phyloP scores from a whole-genome alignment of 1,284 basidiomycete species.

The Rugosomyces carneus region DNA sequence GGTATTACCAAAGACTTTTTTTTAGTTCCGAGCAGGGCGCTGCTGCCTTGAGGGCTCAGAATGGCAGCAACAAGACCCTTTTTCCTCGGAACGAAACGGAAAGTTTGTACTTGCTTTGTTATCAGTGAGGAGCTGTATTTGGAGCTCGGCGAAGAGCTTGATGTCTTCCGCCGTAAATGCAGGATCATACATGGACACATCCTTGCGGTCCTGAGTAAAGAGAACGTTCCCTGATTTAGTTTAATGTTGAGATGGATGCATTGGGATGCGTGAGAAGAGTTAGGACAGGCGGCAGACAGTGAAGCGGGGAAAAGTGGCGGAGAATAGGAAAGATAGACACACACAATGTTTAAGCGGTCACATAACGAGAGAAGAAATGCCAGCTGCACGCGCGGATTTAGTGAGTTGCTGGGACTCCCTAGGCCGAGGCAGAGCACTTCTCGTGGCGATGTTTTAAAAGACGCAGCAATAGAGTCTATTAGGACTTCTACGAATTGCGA shows the following conservation, averaged over 20 bases:
- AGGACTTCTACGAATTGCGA: slow-evolving; percentile 19
- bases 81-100: background rate
- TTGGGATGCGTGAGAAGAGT: background rate
- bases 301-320: background rate
- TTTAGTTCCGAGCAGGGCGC: background rate
- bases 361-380: slow-evolving; percentile 55
- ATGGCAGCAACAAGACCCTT: slow-evolving; percentile 8
- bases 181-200: slow-evolving; percentile 61
- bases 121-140: slow-evolving; percentile 42
- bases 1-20: background rate
- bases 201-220: slow-evolving; percentile 35
- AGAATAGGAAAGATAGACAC: slow-evolving; percentile 24
- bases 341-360: slow-evolving; percentile 47
- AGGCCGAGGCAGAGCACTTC: slow-evolving; percentile 58
- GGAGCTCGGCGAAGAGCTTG: slow-evolving; percentile 42
- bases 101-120: slow-evolving; percentile 42
- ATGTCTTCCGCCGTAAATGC: slow-evolving; percentile 58
- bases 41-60: background rate
- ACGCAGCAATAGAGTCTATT: slow-evolving; percentile 16
- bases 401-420: slow-evolving; percentile 57
- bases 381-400: slow-evolving; percentile 59
- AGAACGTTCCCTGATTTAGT: slow-evolving; percentile 2
- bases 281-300: background rate
- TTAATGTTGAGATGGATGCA: slow-evolving; percentile 2
- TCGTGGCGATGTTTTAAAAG: slow-evolving; percentile 12